These are phyloP conservation scores for Curvularia lunata DNA, from an alignment of 2,329 filamentous ascomycete species.

Conservation along the genomic window DNA sequence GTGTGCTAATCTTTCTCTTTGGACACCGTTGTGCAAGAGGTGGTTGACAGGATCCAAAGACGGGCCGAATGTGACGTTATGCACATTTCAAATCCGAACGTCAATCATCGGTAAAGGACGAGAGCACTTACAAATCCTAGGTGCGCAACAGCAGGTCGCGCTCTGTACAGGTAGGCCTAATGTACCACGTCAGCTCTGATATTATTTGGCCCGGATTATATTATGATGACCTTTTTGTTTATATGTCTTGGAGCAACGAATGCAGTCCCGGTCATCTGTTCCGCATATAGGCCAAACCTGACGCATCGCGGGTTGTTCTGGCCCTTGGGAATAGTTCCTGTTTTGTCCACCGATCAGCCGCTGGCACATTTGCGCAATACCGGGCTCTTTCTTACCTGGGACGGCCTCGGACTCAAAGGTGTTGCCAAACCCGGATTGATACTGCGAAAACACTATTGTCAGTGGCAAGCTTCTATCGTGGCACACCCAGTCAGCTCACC, in stretches of 20 bases:
- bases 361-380: constrained; percentile 5
- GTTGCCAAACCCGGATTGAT: constrained; percentile 65
- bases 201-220: background rate
- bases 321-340: constrained; percentile 54
- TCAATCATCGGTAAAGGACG: constrained; percentile 3
- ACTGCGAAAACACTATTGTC: constrained; percentile 42
- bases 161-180: constrained; percentile 43
- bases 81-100: background rate
- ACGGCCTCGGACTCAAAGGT: constrained; percentile 56
- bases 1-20: background rate
- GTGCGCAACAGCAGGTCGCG: constrained; percentile 48
- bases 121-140: constrained; percentile 45
- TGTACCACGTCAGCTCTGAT: constrained; percentile 10
- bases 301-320: constrained; percentile 52
- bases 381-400: constrained; percentile 38
- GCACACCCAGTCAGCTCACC: constrained; percentile 38
- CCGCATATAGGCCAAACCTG: constrained; percentile 47
- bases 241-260: constrained; percentile 47
- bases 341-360: constrained; percentile 20
- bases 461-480: constrained; percentile 8
- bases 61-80: constrained; percentile 7
- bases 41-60: background rate
- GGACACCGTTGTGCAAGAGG: background rate
- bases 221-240: constrained; percentile 39
- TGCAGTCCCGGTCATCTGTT: constrained; percentile 47